Percentiles rank a stretch among this genome's conserved stretches.
These are phyloP conservation scores for Phycomyces nitens DNA, from an alignment of 192 early-diverging fungal genomes.

Conservation along the genomic window DNA sequence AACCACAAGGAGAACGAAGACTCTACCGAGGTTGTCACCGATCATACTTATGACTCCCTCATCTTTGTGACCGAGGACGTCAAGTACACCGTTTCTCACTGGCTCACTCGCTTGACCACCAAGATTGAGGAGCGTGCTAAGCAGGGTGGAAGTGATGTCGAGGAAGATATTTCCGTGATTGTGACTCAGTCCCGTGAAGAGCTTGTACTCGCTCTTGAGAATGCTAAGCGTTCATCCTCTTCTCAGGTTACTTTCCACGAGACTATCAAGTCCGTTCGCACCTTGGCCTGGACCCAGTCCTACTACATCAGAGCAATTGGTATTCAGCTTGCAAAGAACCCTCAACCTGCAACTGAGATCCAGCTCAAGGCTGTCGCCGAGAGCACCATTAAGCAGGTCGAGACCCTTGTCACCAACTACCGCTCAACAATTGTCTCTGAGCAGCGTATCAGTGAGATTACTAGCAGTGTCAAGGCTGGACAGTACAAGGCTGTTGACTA, in stretches of 20 bases:
- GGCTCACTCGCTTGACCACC: conserved; percentile 5
- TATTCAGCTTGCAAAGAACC: conserved; percentile 1
- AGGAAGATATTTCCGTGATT: conserved; percentile 10
- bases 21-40: neutral
- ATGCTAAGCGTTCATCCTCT: neutral
- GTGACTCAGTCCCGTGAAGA: conserved; percentile 7
- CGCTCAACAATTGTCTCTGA: neutral
- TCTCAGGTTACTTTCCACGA: conserved; percentile 13
- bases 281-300: conserved; percentile 10
- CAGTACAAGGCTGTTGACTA: neutral
- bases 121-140: conserved; percentile 4
- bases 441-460: neutral
- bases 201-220: neutral
- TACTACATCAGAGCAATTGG: conserved; percentile 9
- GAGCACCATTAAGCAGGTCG: neutral
- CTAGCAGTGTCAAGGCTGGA: neutral
- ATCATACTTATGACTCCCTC: neutral
- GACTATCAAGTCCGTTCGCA: conserved; percentile 9
- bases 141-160: conserved; percentile 13
- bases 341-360: neutral
- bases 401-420: neutral
- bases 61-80: neutral
- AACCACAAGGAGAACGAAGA: neutral
- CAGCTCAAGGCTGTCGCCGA: conserved; percentile 3
- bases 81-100: neutral